Evolutionary conservation across 139 green algal genomes (phyloP).

Genomic region (Chara braunii): DNA sequence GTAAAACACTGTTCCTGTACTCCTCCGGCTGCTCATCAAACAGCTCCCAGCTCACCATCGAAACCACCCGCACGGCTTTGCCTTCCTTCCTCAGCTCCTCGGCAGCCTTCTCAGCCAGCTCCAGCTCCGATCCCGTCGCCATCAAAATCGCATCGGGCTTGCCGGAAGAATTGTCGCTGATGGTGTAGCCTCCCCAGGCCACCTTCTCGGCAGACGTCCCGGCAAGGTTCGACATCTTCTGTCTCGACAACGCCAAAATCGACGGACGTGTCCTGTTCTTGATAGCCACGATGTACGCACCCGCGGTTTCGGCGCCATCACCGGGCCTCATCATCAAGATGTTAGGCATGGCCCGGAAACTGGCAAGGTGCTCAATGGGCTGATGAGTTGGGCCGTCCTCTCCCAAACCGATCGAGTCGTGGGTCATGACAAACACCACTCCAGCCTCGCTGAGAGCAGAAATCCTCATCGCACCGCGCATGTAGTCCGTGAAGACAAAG

Average conservation of each 20-base stretch:
- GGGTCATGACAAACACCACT: constrained; percentile 94
- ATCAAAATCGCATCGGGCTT: constrained; percentile 87
- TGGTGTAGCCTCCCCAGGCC: constrained; percentile 83
- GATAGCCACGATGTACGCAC: constrained; percentile 78
- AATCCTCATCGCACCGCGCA: constrained; percentile 93
- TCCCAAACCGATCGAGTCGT: constrained; percentile 98
- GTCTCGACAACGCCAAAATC: constrained; percentile 86
- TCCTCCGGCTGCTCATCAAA: constrained; percentile 82
- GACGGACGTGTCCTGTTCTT: constrained; percentile 63
- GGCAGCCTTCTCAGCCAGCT: constrained; percentile 72
- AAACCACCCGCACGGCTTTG: constrained; percentile 88
- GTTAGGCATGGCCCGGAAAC: constrained; percentile 97
- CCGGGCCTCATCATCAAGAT: constrained; percentile 88
- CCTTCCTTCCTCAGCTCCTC: constrained; percentile 70
- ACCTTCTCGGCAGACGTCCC: constrained; percentile 66
- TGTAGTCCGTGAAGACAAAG: constrained; percentile 99
- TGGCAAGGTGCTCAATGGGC: constrained; percentile 95
- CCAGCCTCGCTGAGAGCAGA: constrained; percentile 79
- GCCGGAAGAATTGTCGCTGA: constrained; percentile 46
- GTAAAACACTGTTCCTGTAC: constrained; percentile 61
- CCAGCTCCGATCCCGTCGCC: constrained; percentile 87
- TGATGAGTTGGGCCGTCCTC: constrained; percentile 97
- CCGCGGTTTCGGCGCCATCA: constrained; percentile 92
- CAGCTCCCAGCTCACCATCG: constrained; percentile 91
- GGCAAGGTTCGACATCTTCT: constrained; percentile 90